Evolutionary conservation across 1,284 basidiomycete genomes (phyloP).

Genomic region (Phellopilus nigrolimitatus): DNA sequence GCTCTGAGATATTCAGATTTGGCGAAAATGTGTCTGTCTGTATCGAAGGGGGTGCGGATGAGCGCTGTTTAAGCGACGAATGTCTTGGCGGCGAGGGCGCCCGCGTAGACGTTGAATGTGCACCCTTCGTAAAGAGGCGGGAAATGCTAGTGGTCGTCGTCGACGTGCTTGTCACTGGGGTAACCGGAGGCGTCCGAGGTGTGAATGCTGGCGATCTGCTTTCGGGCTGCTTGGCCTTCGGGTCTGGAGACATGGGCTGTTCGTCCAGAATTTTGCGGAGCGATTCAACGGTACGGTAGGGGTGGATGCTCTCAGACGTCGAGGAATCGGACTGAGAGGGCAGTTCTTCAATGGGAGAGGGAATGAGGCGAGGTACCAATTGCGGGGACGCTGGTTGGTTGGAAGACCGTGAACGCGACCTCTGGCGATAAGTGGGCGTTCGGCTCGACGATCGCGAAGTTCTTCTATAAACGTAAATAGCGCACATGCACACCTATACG

Average conservation of each 20-base stretch:
- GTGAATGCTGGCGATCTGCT: slow-evolving; percentile 26
- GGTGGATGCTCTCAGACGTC: slow-evolving; percentile 43
- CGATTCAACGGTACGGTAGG: slow-evolving; percentile 53
- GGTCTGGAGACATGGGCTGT: slow-evolving; percentile 30
- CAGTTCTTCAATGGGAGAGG: slow-evolving; percentile 54
- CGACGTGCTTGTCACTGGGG: slow-evolving; percentile 51
- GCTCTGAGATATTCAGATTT: slow-evolving; percentile 3
- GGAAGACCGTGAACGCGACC: slow-evolving; percentile 37
- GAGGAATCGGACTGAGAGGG: slow-evolving; percentile 39
- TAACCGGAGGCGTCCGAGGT: slow-evolving; percentile 44
- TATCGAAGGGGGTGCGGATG: slow-evolving; percentile 30
- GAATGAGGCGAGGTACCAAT: slow-evolving; percentile 37
- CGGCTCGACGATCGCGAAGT: slow-evolving; percentile 19
- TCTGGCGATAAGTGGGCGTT: slow-evolving; percentile 19
- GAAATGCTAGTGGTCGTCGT: slow-evolving; percentile 72
- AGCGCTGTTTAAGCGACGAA: slow-evolving; percentile 50
- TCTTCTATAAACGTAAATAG: slow-evolving; percentile 11
- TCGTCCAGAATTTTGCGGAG: slow-evolving; percentile 66
- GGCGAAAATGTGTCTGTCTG: slow-evolving; percentile 17
- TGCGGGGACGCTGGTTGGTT: slow-evolving; percentile 28
- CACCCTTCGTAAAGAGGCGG: slow-evolving; percentile 51
- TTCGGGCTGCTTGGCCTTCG: slow-evolving; percentile 22
- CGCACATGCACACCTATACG: slow-evolving; percentile 22
- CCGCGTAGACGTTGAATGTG: slow-evolving; percentile 53
- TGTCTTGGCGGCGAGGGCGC: slow-evolving; percentile 47